phyloP scores from a whole-genome alignment of 169 alveolate genomes.

The Hepatocystis sp. region DNA sequence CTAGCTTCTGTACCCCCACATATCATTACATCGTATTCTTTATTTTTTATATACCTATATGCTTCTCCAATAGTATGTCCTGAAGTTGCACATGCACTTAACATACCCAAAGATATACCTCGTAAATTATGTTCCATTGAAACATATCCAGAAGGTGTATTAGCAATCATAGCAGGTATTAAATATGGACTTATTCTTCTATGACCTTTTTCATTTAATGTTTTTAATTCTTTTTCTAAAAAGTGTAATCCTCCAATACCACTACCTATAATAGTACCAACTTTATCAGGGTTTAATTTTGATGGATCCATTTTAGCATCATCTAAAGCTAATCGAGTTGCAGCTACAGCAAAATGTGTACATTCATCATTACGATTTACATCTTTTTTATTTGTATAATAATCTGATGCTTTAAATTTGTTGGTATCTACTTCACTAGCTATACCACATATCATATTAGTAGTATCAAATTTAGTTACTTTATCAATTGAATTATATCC shows the following conservation, averaged over 20 bases:
- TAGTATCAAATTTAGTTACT: slow-evolving; percentile 79
- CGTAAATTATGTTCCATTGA: slow-evolving; percentile 80
- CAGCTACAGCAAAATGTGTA: slow-evolving; percentile 84
- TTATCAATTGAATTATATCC: slow-evolving; percentile 79
- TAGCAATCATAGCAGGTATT: slow-evolving; percentile 86
- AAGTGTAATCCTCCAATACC: slow-evolving; percentile 83
- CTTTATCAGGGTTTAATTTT: slow-evolving; percentile 69
- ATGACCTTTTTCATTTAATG: slow-evolving; percentile 75
- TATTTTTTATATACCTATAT: slow-evolving; percentile 81
- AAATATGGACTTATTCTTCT: slow-evolving; percentile 79
- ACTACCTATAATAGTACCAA: slow-evolving; percentile 82
- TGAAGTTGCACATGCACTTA: slow-evolving; percentile 90
- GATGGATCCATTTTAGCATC: slow-evolving; percentile 77
- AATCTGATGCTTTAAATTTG: slow-evolving; percentile 76
- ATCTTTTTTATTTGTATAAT: slow-evolving; percentile 79
- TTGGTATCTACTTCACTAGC: slow-evolving; percentile 77
- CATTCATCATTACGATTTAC: slow-evolving; percentile 81
- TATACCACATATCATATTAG: slow-evolving; percentile 82
- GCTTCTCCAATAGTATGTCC: slow-evolving; percentile 89
- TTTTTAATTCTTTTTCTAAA: slow-evolving; percentile 78
- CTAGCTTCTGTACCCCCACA: slow-evolving; percentile 91
- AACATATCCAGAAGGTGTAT: slow-evolving; percentile 82
- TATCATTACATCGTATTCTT: slow-evolving; percentile 87
- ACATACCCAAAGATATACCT: slow-evolving; percentile 82
- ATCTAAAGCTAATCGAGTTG: slow-evolving; percentile 80